Evolutionary conservation across 345 rosid genomes (phyloP), one percentile per base, ranked within the genome.

Genomic region (Cardiospermum halicacabum): DNA sequence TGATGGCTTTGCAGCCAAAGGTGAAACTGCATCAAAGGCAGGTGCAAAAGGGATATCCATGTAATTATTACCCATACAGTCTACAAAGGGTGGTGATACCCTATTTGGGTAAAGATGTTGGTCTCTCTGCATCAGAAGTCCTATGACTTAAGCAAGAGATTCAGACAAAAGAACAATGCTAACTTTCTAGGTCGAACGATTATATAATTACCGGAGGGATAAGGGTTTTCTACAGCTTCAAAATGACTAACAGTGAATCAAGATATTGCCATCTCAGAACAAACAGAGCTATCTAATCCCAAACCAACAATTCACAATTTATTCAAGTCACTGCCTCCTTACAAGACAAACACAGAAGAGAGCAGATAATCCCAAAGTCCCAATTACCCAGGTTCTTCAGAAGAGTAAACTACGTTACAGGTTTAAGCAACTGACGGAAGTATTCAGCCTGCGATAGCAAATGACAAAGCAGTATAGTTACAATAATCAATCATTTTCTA

Each of bases 341-440:
- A 69, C 21, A 61, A n/a, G 56, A 81, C 58, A 66, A 78, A 73
- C 56, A 68, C 78, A 77, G 75, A 60, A 77, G 64, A 78, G 61
- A 66, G 75, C 63, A 71, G 66, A 40, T 53, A 18, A 61, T 75
- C 76, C 78, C 78, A 83, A 75, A 67, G n/a, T 56, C 77, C 80
- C 66, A 56, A 71, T 19, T 45, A 59, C 62, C 54, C 69, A 61
- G 53, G 68, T 53, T 63, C 63, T 65, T 51, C 36, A 42, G 58
- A 60, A 40, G 21, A 57, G 80, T 60, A 77, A 77, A 85, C 93
- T 91, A 91, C 97, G 93, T 91, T 28, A 91, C 97, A 68, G 97
- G 97, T 68, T 91, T 91, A 64, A 91, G 96, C 87, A 91, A 83
- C 81, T 91, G 97, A 74, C 96, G 94, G 77, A 91, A 91, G 72